Evolutionary conservation across 306 rosid genomes (phyloP), one percentile per base, ranked within the genome.

Genomic region (Alnus glutinosa): DNA sequence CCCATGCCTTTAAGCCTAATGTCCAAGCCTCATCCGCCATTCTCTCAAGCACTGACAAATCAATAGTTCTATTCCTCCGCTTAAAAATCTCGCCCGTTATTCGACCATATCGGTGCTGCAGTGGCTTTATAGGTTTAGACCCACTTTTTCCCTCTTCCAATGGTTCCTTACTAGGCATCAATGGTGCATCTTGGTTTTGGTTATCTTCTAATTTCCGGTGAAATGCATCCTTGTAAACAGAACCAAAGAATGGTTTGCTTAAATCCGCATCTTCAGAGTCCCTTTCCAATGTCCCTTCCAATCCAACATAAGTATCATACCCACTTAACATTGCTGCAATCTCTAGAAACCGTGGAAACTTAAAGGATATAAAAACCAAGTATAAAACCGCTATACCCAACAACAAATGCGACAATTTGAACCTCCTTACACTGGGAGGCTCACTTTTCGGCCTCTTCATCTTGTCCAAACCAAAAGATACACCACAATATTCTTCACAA

Each of bases 11-110:
- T 54, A 78, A 78, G 23, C 97, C 98, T 30, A 91, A 84, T 49
- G 91, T 86, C 98, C 98, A 95, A 46, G 98, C 98, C 88, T 95
- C 98, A 67, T 95, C 96, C n/a, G 98, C 97, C 96, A 95, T 89
- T 79, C 69, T 90, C 90, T 91, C 97, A 30, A 95, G 90, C 82
- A 89, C 92, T 7, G 98, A 86, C 72, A 90, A 82, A 68, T 81
- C 88, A 14, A 55, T 79, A 1, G 92, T 91, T 76, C 86, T 75
- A 28, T 94, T 92, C 83, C 76, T 78, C 64, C 59, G 76, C 81
- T 82, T 80, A 88, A 87, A 44, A 55, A 91, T 81, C 73, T 89
- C 87, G 55, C 90, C 91, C 8, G 92, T 87, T 58, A 89, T 86
- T 86, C 97, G 92, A 70, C 97, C 98, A 77, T 91, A 92, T 30